A percentile compares a stretch with the other conserved stretches of the same genome.
Evolutionary conservation across 139 green algal species (phyloP).

Genomic region (Volvox reticuliferus): DNA sequence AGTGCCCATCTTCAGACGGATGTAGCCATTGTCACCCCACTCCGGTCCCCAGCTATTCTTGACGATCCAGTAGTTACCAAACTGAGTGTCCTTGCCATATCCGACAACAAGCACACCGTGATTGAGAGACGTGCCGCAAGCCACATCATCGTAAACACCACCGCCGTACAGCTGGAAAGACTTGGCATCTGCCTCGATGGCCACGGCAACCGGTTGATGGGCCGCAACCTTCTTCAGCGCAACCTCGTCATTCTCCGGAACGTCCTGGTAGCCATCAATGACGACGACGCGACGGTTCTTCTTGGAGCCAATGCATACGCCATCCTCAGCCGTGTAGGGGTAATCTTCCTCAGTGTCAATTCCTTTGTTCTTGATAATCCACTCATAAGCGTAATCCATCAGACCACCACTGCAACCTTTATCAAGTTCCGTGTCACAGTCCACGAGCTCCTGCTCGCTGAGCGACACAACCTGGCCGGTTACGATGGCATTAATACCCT

Average conservation of each 20-base stretch:
- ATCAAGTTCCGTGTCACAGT: slow-evolving; percentile 83
- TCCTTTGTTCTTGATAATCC: slow-evolving; percentile 89
- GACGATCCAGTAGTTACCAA: slow-evolving; percentile 91
- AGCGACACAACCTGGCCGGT: slow-evolving; percentile 87
- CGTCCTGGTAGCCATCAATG: slow-evolving; percentile 93
- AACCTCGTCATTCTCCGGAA: slow-evolving; percentile 80
- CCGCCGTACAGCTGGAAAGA: slow-evolving; percentile 93
- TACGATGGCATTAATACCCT: slow-evolving; percentile 92
- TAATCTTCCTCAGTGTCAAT: slow-evolving; percentile 90
- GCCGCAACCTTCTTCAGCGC: slow-evolving; percentile 80
- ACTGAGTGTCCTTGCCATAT: slow-evolving; percentile 72
- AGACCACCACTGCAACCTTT: slow-evolving; percentile 92
- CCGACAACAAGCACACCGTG: slow-evolving; percentile 97
- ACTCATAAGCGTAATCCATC: slow-evolving; percentile 95
- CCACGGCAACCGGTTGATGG: slow-evolving; percentile 93
- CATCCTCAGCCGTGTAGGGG: slow-evolving; percentile 68
- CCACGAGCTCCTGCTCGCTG: slow-evolving; percentile 96
- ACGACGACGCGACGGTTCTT: slow-evolving; percentile 75
- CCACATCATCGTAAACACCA: slow-evolving; percentile 78
- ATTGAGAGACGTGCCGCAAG: slow-evolving; percentile 81
- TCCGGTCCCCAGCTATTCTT: slow-evolving; percentile 97
- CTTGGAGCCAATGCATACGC: slow-evolving; percentile 64
- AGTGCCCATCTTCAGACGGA: slow-evolving; percentile 70
- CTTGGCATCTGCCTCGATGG: slow-evolving; percentile 91
- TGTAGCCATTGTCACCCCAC: slow-evolving; percentile 83